Base-by-base conservation (phyloP, 129 eudicot genomes). In the Tagetes patula region DNA sequence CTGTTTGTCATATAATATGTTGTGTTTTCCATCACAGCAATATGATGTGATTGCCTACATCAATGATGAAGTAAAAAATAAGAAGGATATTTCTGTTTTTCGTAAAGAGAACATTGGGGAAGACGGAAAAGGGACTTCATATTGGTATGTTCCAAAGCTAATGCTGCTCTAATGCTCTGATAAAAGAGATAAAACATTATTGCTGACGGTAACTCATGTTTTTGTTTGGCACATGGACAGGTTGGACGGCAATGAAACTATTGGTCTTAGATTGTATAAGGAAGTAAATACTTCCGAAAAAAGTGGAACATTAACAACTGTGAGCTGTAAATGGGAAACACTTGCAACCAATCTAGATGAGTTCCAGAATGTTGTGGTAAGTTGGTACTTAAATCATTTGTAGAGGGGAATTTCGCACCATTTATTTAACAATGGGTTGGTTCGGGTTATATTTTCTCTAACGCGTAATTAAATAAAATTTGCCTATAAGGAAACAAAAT, bases 311-410 rank as follows among this genome's bases (percentile, higher is more conserved):
- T 0, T 39, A 30, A 62, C 80, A 46, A 67, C 40, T 4, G 41
- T 79, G 30, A 64, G 52, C 61, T 77, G 58, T 70, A 78, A 79
- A 34, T 90, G 96, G 97, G 96, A 94, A 79, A 86, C 96, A 75
- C 91, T 94, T 69, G 97, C 98, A 48, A 90, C 97, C 14, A 80
- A 86, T 78, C 84, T 86, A 68, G 94, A 88, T 32, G 98, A 88
- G 75, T 90, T 94, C 75, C 84, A 64, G 42, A 81, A 80, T 74
- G 77, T 90, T 77, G 81, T 72, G 93, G 98, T 94, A 80, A 76
- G 96, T 65, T 67, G 39, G 68, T 77, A 45, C 36, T 43, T 69
- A 68, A 67, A 33, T 76, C 58, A 56, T 46, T 56, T 72, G 33
- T 59, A 59, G 8, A 72, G 59, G 13, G 63, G 6, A 70, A 13